Base-by-base conservation (phyloP, 2,329 filamentous ascomycete species). In the Stachybotrys chartarum region DNA sequence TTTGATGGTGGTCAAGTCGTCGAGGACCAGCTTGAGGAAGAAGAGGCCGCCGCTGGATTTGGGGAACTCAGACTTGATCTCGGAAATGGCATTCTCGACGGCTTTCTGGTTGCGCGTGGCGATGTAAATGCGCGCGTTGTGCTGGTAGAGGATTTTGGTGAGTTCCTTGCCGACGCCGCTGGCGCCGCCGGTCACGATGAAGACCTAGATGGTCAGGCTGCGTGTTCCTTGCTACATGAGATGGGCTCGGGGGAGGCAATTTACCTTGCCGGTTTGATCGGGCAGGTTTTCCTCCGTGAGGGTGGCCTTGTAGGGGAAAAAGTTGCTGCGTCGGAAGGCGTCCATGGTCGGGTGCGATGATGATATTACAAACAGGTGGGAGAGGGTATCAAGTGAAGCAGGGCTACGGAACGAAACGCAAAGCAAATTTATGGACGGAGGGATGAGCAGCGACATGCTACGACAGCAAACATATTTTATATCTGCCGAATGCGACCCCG, bases 91-190 rank as follows among this genome's bases (percentile, higher is more conserved):
- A 3, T 42, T 31, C n/a, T 52, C 31, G 31, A 52, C 46, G n/a
- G 47, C 52, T 5, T 31, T 12, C 35, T 55, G 31, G 49, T 54
- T 55, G 50, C 78, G 75, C 2, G 72, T 73, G 5, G 77, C 76
- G 47, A 81, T 61, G 60, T 80, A 81, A 24, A 82, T 72, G 5
- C 70, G 79, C 35, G 67, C 78, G 52, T 78, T 75, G 16, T 68
- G 70, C 3, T 64, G 60, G 63, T 81, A 83, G 8, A 83, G 70
- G 7, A 81, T 75, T 32, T 71, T 71, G 53, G 64, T 67, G 11
- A 81, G 69, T 57, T 79, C 75, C 49, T 72, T 68, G 14, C 78
- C 78, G 5, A 79, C 67, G 12, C 60, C 60, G 30, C 55, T 49
- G 2, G 52, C 54, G 30, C 53, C 52, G n/a, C 60, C 60, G 7